phyloP scores from a whole-genome alignment of 1,284 basidiomycete species.

The Peniophora sp. region DNA sequence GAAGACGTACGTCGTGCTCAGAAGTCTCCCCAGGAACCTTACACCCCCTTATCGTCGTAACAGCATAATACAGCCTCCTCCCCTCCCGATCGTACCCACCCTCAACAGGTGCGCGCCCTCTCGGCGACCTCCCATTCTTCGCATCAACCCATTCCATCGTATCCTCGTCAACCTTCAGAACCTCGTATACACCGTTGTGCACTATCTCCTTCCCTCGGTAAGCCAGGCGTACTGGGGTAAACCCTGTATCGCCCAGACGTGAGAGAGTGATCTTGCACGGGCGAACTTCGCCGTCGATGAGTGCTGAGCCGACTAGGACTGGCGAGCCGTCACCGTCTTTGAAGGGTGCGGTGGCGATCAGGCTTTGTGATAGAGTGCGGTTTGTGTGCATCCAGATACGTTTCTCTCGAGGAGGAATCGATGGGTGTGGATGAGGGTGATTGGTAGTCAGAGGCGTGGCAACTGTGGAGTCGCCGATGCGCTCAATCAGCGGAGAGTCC shows the following conservation, averaged over 20 bases:
- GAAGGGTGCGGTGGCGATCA: slow-evolving; percentile 29
- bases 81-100: slow-evolving; percentile 35
- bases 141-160: slow-evolving; percentile 68
- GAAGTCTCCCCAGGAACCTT: slow-evolving; percentile 67
- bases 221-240: slow-evolving; percentile 39
- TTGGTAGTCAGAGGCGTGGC: no score
- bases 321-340: slow-evolving; percentile 51
- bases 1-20: slow-evolving; percentile 47
- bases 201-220: slow-evolving; percentile 54
- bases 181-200: slow-evolving; percentile 59
- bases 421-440: no score
- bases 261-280: slow-evolving; percentile 68
- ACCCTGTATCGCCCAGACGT: slow-evolving; percentile 29
- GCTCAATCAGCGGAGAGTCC: no score
- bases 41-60: slow-evolving; percentile 34
- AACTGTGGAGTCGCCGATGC: no score
- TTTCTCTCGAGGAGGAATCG: no score
- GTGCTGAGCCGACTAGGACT: slow-evolving; percentile 64
- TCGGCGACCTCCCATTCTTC: slow-evolving; percentile 49
- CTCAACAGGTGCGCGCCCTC: slow-evolving; percentile 30
- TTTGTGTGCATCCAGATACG: no score
- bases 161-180: slow-evolving; percentile 55
- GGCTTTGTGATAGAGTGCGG: no score
- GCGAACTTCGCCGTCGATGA: slow-evolving; percentile 59
- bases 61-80: slow-evolving; percentile 27